phyloP scores from a whole-genome alignment of 2,329 filamentous ascomycete species.

The Biscogniauxia mediterranea region DNA sequence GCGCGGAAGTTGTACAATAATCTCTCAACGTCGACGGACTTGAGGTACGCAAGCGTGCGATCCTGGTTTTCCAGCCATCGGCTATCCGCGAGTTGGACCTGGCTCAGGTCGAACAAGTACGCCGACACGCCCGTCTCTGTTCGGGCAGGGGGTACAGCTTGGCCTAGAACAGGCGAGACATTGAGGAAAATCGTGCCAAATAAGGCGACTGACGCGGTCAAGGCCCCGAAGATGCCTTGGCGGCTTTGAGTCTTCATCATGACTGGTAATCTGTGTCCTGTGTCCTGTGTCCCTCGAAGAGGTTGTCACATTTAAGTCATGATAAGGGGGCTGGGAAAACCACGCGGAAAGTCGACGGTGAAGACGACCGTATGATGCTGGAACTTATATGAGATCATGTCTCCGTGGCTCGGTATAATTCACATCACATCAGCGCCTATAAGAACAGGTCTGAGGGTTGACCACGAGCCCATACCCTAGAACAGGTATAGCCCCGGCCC shows the following conservation, averaged over 20 bases:
- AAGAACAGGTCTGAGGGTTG: background rate
- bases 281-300: background rate
- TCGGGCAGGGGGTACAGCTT: slow-evolving; percentile 26
- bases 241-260: background rate
- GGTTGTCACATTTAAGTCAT: background rate
- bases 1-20: slow-evolving; percentile 48
- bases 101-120: slow-evolving; percentile 39
- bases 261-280: background rate
- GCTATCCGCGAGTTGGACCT: slow-evolving; percentile 38
- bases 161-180: slow-evolving; percentile 13
- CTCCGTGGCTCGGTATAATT: background rate
- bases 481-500: background rate
- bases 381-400: background rate
- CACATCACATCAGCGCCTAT: background rate
- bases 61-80: slow-evolving; percentile 45
- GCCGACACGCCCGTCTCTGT: slow-evolving; percentile 34
- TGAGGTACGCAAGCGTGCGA: slow-evolving; percentile 46
- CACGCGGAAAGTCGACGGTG: background rate
- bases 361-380: background rate
- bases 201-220: slow-evolving; percentile 4
- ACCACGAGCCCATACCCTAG: background rate
- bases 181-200: slow-evolving; percentile 7
- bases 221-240: slow-evolving; percentile 1
- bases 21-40: slow-evolving; percentile 43
- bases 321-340: background rate